Evolutionary conservation across 345 rosid genomes (phyloP).

Genomic region (Citrus trifoliata): DNA sequence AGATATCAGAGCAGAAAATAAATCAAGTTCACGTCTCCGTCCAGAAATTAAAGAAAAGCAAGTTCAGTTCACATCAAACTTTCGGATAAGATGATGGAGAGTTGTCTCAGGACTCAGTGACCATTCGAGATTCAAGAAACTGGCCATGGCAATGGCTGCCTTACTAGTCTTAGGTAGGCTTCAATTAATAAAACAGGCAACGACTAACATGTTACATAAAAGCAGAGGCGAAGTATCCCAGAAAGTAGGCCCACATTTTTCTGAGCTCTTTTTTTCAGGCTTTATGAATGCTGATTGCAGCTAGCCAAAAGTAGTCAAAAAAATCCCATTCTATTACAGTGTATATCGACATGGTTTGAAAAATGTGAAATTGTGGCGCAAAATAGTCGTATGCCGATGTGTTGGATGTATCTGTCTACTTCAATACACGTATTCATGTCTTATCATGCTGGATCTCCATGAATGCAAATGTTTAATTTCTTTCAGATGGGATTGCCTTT

Average conservation of each 20-base stretch:
- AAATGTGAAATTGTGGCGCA: background rate
- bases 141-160: background rate
- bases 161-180: background rate
- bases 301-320: background rate
- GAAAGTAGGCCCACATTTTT: background rate
- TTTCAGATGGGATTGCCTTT: background rate
- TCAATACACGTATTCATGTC: constrained; percentile 1
- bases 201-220: background rate
- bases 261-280: background rate
- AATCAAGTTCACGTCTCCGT: too few relatives aligned
- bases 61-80: too few relatives aligned
- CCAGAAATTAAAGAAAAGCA: too few relatives aligned
- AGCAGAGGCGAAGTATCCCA: background rate
- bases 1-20: too few relatives aligned
- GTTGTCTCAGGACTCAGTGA: background rate
- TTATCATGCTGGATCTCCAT: background rate
- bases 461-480: background rate
- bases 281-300: background rate
- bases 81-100: background rate
- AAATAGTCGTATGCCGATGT: background rate
- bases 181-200: background rate
- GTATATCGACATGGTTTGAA: background rate
- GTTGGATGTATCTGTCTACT: constrained; percentile 4
- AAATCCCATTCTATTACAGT: background rate
- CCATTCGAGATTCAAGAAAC: too few relatives aligned